Evolutionary conservation across 306 rosid genomes (phyloP).

Genomic region (Alnus rubra): DNA sequence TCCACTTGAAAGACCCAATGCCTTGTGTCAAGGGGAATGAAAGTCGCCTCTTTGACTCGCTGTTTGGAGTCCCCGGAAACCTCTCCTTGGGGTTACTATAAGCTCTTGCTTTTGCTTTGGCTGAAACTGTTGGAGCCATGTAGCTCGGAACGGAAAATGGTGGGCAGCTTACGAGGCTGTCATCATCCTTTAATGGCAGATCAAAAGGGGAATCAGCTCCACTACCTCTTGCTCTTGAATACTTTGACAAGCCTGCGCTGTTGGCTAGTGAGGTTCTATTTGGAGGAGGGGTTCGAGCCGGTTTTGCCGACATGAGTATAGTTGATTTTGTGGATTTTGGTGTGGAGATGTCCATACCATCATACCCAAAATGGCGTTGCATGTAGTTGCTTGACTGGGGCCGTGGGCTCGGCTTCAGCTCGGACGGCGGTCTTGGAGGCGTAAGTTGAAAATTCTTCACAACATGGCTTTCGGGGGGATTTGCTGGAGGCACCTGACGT

Average conservation of each 20-base stretch:
- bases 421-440: conserved; percentile 73
- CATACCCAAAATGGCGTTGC: conserved; percentile 50
- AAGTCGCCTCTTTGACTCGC: conserved; percentile 71
- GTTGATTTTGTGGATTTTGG: conserved; percentile 84
- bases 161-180: conserved; percentile 91
- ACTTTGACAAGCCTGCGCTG: conserved; percentile 44
- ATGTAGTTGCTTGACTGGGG: conserved; percentile 54
- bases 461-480: conserved; percentile 52
- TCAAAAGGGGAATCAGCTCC: conserved; percentile 65
- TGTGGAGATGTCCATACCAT: conserved; percentile 64
- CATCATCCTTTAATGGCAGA: conserved; percentile 66
- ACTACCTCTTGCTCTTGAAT: conserved; percentile 46
- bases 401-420: conserved; percentile 65
- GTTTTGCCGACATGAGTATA: conserved; percentile 44
- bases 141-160: conserved; percentile 89
- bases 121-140: conserved; percentile 83
- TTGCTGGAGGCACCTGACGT: conserved; percentile 57
- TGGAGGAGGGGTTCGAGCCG: conserved; percentile 50
- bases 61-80: conserved; percentile 66
- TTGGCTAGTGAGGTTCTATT: conserved; percentile 56
- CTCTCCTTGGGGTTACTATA: conserved; percentile 78
- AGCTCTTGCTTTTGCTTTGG: conserved; percentile 73
- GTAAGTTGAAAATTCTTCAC: conserved; percentile 69
- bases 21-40: conserved; percentile 84
- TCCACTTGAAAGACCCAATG: conserved; percentile 82